Evolutionary conservation across 2,329 filamentous ascomycete species (phyloP).

Genomic region (Cercospora zeae-maydis): DNA sequence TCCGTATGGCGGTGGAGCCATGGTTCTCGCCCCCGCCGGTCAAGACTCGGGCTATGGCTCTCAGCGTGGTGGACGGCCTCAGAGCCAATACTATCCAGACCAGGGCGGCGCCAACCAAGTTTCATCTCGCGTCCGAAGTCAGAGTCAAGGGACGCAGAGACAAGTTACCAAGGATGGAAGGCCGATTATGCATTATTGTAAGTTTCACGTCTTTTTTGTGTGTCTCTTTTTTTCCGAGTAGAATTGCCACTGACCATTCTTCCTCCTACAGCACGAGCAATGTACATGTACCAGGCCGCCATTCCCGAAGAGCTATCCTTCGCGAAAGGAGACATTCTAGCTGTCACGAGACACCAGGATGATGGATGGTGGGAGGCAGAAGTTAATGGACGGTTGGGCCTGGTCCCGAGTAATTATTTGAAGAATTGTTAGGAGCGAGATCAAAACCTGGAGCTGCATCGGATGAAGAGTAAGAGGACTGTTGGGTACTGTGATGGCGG

Average conservation of each 20-base stretch:
- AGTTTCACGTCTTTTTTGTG: constrained; percentile 42
- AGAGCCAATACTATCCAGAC: constrained; percentile 45
- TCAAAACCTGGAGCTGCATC: background rate
- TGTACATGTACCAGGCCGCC: constrained; percentile 91
- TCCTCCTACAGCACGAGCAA: constrained; percentile 62
- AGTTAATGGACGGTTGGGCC: constrained; percentile 64
- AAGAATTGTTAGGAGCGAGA: constrained; percentile 49
- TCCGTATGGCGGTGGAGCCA: constrained; percentile 33
- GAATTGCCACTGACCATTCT: background rate
- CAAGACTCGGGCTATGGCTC: constrained; percentile 40
- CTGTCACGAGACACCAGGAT: constrained; percentile 85
- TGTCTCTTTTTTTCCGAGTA: background rate
- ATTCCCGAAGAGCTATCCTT: constrained; percentile 95
- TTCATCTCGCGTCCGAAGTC: constrained; percentile 58
- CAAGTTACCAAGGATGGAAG: constrained; percentile 83
- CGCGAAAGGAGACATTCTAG: constrained; percentile 84
- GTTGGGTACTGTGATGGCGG: background rate
- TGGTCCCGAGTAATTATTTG: constrained; percentile 66
- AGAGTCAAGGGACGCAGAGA: constrained; percentile 81
- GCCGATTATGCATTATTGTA: constrained; percentile 89
- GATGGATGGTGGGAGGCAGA: constrained; percentile 99
- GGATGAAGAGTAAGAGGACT: background rate
- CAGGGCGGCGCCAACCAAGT: constrained; percentile 38
- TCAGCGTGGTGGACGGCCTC: constrained; percentile 41
- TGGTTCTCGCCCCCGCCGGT: constrained; percentile 47